Percentiles rank a stretch among this genome's conserved stretches.
phyloP scores from a whole-genome alignment of 2,329 filamentous ascomycete genomes.

The Cryoendolithus antarcticus region DNA sequence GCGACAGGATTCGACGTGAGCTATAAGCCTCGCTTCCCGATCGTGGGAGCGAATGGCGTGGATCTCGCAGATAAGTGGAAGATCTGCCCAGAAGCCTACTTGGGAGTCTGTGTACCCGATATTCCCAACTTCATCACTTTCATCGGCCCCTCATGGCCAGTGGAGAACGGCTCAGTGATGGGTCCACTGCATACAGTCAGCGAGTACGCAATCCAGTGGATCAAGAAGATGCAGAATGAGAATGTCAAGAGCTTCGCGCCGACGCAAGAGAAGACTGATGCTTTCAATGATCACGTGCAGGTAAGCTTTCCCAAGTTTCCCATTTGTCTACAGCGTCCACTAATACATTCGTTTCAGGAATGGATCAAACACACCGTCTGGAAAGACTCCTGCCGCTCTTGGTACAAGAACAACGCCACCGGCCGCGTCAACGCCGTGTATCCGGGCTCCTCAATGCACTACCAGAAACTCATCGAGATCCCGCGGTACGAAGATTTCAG shows the following conservation, averaged over 20 bases:
- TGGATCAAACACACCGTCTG: constrained; percentile 40
- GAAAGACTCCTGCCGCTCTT: constrained; percentile 33
- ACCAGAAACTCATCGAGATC: constrained; percentile 26
- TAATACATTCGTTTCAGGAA: constrained; percentile 19
- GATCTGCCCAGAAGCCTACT: constrained; percentile 27
- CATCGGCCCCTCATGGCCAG: constrained; percentile 26
- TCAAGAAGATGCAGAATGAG: constrained; percentile 36
- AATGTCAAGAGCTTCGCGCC: constrained; percentile 31
- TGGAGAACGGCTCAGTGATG: constrained; percentile 21
- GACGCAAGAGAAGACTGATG: constrained; percentile 28
- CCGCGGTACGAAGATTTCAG: constrained; percentile 34
- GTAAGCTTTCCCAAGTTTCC: constrained; percentile 4
- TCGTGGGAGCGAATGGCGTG: constrained; percentile 30
- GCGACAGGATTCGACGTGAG: constrained; percentile 35
- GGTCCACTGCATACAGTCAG: constrained; percentile 28
- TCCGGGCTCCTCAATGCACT: constrained; percentile 40
- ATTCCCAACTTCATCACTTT: constrained; percentile 34
- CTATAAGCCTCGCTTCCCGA: constrained; percentile 30
- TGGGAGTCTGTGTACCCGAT: constrained; percentile 30
- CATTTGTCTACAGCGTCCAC: background rate
- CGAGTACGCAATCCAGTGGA: constrained; percentile 30
- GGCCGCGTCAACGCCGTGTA: constrained; percentile 37
- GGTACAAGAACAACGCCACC: constrained; percentile 37
- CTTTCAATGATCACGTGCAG: constrained; percentile 31
- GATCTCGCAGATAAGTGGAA: constrained; percentile 30